Base-by-base conservation (phyloP, 345 rosid species). In the Iberis pinnata region DNA sequence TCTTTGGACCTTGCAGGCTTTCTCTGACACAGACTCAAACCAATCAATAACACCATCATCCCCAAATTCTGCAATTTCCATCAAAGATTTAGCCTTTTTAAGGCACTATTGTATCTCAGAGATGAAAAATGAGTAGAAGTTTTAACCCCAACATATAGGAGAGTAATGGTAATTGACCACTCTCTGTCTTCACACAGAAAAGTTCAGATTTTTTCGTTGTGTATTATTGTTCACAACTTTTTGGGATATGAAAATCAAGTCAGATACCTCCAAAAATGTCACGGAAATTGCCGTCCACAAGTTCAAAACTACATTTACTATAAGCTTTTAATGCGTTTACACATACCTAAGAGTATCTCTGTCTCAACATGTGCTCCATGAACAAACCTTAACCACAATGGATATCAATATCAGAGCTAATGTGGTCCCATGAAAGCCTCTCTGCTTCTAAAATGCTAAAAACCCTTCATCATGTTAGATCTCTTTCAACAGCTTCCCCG, bases 1-100 rank as follows among this genome's bases (percentile, higher is more conserved):
- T 19, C 71, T 73, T 70, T 90, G 98, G 9, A 78, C 79, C 5
- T 13, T 6, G 32, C 70, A 71, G 13, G 88, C 80, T 31, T 69
- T 76, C 69, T 66, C 75, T 0, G 96, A 47, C 2, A 77, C 70
- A 12, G 60, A 42, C 14, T 87, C 86, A 39, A 87, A 90, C 96
- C 96, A 82, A 8, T 59, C 19, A 39, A 87, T 66, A 49, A 78
- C 75, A 76, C 80, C 81, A 27, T 65, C 79, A 48, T 42, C 18
- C 50, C 45, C 58, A 18, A 22, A 68, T 18, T 14, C 54, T 42
- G 13, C 22, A 42, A 40, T 25, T 26, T 64, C 79, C 72, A 49
- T 71, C 51, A 47, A 63, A 57, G 45, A 39, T 13, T n/a, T 11
- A 49, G 33, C 52, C 57, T 49, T 41, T 31, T 6, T 22, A 26